Conservation (phyloP, 176 grass and related monocot species). For the Guadua angustifolia region DNA sequence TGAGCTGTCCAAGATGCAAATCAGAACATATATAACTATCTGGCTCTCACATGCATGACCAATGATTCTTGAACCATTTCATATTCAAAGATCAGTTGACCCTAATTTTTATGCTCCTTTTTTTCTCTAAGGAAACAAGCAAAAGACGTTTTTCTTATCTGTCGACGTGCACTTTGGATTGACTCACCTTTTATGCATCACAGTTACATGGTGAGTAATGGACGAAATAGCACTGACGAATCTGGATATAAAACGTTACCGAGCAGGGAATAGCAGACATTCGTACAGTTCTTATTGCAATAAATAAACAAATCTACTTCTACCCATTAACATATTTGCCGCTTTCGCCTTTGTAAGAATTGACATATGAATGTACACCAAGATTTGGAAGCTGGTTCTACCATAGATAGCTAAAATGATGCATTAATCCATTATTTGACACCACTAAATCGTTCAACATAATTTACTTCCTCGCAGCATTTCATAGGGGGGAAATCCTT, state of each 20-base stretch:
- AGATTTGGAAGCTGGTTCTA: background rate
- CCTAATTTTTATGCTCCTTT: background rate
- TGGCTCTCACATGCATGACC: conserved; percentile 41
- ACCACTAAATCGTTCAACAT: background rate
- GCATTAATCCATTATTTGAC: background rate
- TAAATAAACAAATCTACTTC: background rate
- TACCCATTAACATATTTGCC: background rate
- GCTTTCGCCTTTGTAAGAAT: conserved; percentile 7
- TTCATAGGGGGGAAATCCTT: background rate
- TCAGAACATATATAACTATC: conserved; percentile 18
- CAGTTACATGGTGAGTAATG: background rate
- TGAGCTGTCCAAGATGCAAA: conserved; percentile 47
- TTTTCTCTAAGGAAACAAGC: background rate
- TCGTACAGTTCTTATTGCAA: background rate
- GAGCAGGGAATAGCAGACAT: background rate
- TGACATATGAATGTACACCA: background rate
- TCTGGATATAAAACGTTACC: background rate
- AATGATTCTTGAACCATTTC: conserved; percentile 8
- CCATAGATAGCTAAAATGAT: background rate
- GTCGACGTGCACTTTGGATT: background rate
- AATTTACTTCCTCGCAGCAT: background rate
- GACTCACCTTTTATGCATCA: background rate
- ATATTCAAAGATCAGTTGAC: conserved; percentile 29
- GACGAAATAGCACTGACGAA: conserved; percentile 4
- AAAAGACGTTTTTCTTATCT: background rate